Conservation (phyloP, 2,329 filamentous ascomycete species). For the Canariomyces notabilis region DNA sequence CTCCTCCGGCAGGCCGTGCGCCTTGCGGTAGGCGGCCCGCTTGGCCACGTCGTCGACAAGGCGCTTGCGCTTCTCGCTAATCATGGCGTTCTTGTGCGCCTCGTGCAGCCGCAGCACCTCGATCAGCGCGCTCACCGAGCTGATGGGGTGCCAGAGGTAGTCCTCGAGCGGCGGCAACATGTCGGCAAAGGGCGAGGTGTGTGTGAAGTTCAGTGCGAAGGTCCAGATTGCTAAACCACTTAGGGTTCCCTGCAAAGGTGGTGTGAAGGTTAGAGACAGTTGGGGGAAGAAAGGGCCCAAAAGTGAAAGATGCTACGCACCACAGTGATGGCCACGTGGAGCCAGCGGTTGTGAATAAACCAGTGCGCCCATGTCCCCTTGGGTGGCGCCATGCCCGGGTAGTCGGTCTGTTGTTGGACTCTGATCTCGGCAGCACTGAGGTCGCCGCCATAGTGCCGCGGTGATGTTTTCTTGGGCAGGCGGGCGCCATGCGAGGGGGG, state of each 20-base stretch:
- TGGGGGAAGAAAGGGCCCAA: background rate
- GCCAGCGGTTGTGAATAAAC: constrained; percentile 70
- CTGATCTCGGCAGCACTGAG: constrained; percentile 60
- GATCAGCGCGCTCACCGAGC: constrained; percentile 59
- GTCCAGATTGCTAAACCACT: constrained; percentile 65
- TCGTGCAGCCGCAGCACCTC: constrained; percentile 74
- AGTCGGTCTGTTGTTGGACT: constrained; percentile 64
- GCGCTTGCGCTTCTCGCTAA: constrained; percentile 65
- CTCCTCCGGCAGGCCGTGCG: constrained; percentile 70
- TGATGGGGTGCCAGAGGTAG: constrained; percentile 64
- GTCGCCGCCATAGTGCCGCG: constrained; percentile 69
- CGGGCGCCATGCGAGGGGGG: constrained; percentile 83
- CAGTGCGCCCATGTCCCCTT: constrained; percentile 76
- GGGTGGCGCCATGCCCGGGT: constrained; percentile 85
- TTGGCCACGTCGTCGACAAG: constrained; percentile 84
- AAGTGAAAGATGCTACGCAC: constrained; percentile 43
- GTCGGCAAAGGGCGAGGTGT: constrained; percentile 72
- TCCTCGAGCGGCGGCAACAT: constrained; percentile 68
- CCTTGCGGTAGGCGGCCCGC: constrained; percentile 77
- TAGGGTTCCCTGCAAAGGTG: constrained; percentile 54
- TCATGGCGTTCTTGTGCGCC: constrained; percentile 62
- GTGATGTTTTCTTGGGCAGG: constrained; percentile 51
- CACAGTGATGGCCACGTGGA: constrained; percentile 81
- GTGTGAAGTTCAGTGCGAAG: constrained; percentile 72
- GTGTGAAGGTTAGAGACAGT: background rate